Conservation (phyloP, 1,284 basidiomycete species). For the Apiotrichum laibachii region DNA sequence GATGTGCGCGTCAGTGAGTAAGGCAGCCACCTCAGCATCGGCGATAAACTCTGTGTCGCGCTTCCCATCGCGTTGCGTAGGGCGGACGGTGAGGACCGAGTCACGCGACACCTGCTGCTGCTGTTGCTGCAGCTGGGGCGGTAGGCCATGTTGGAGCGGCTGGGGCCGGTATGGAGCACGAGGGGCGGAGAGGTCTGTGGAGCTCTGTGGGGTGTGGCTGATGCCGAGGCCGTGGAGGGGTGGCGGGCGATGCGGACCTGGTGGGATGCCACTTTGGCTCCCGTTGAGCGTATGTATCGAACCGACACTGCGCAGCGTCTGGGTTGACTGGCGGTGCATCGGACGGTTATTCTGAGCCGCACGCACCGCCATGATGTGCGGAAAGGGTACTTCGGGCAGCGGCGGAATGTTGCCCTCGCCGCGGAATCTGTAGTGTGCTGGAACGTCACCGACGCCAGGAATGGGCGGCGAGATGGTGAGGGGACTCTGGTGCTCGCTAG, state of each 20-base stretch:
- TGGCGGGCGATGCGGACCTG: neutral
- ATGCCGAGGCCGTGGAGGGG: neutral
- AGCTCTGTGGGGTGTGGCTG: neutral
- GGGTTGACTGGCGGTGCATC: neutral
- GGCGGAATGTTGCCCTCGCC: neutral
- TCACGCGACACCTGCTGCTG: neutral
- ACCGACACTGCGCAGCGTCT: neutral
- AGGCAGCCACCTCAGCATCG: slow-evolving; percentile 9
- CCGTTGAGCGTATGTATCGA: too few relatives aligned
- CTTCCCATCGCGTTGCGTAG: neutral
- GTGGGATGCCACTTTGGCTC: too few relatives aligned
- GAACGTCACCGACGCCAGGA: slow-evolving; percentile 6
- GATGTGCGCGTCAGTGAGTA: neutral
- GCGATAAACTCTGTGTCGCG: slow-evolving; percentile 6
- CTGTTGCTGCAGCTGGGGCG: neutral
- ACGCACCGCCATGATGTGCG: neutral
- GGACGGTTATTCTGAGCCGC: neutral
- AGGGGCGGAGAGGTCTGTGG: too few relatives aligned
- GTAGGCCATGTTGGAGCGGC: neutral
- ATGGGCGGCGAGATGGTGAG: slow-evolving; percentile 3
- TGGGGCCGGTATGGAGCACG: neutral
- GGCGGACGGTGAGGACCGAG: neutral
- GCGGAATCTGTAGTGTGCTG: neutral
- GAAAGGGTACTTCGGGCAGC: neutral
- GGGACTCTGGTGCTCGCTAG: neutral